Conservation (phyloP, 495 filamentous ascomycete species). For the Lophiostoma macrostomum region DNA sequence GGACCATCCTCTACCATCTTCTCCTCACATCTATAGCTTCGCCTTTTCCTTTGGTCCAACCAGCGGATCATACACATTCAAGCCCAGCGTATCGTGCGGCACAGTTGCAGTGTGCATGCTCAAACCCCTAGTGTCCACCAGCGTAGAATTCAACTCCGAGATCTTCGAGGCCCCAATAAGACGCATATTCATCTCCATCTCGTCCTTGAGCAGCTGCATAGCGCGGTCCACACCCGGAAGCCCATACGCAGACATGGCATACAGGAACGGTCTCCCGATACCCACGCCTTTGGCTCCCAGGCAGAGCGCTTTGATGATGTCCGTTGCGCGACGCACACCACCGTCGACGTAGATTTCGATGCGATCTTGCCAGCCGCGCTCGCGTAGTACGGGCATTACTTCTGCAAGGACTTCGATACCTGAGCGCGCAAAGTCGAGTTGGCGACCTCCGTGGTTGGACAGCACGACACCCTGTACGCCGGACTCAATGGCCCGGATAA, state of each 20-base stretch:
- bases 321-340: slow-evolving; percentile 82
- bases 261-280: slow-evolving; percentile 92
- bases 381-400: slow-evolving; percentile 89
- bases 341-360: slow-evolving; percentile 93
- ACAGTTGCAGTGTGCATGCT: slow-evolving; percentile 64
- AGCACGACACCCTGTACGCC: slow-evolving; percentile 92
- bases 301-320: slow-evolving; percentile 95
- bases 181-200: slow-evolving; percentile 99
- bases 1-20: too few relatives aligned
- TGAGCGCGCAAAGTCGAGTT: slow-evolving; percentile 87
- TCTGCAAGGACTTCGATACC: slow-evolving; percentile 94
- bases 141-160: slow-evolving; percentile 69
- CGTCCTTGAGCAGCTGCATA: slow-evolving; percentile 93
- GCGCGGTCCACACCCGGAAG: slow-evolving; percentile 82
- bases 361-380: slow-evolving; percentile 73
- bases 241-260: slow-evolving; percentile 93
- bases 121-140: slow-evolving; percentile 75
- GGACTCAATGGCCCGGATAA: slow-evolving; percentile 74
- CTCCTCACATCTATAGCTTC: slow-evolving; percentile 42
- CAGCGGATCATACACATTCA: slow-evolving; percentile 64
- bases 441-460: slow-evolving; percentile 95
- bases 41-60: slow-evolving; percentile 59
- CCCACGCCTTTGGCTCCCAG: slow-evolving; percentile 90
- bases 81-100: slow-evolving; percentile 66
- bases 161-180: slow-evolving; percentile 75